phyloP scores from a whole-genome alignment of 495 filamentous ascomycete species.

The Bryoglossum gracile region DNA sequence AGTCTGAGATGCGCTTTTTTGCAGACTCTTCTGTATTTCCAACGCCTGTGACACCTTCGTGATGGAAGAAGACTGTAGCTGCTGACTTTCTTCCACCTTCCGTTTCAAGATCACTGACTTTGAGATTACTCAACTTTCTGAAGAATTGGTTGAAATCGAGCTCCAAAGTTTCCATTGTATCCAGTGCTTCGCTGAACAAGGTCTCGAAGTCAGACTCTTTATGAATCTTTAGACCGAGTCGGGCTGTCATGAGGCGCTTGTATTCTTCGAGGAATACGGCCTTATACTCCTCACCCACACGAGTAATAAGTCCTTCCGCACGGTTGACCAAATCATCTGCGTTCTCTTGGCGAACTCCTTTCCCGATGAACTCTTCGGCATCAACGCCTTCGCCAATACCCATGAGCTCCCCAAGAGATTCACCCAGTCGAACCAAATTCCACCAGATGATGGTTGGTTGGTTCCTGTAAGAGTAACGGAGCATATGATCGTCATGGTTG shows the following conservation, averaged over 20 bases:
- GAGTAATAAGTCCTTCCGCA: slow-evolving; percentile 73
- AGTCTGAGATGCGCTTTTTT: slow-evolving; percentile 56
- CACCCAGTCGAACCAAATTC: slow-evolving; percentile 90
- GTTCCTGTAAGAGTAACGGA: slow-evolving; percentile 87
- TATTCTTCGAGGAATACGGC: slow-evolving; percentile 80
- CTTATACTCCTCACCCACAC: slow-evolving; percentile 77
- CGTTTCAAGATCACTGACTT: slow-evolving; percentile 50
- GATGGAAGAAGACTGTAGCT: slow-evolving; percentile 64
- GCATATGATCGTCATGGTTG: slow-evolving; percentile 86
- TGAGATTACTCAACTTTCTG: slow-evolving; percentile 57
- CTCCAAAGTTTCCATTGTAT: slow-evolving; percentile 68
- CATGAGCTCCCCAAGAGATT: slow-evolving; percentile 83
- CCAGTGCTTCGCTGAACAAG: slow-evolving; percentile 72
- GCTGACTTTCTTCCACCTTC: slow-evolving; percentile 48
- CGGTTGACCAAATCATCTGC: slow-evolving; percentile 63
- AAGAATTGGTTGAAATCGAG: slow-evolving; percentile 94
- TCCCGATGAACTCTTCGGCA: slow-evolving; percentile 55
- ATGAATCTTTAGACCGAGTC: slow-evolving; percentile 63
- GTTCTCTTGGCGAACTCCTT: slow-evolving; percentile 62
- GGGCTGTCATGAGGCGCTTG: slow-evolving; percentile 66
- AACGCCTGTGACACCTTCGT: slow-evolving; percentile 50
- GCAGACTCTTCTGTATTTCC: slow-evolving; percentile 49
- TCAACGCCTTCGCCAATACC: slow-evolving; percentile 65
- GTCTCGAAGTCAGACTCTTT: slow-evolving; percentile 67
- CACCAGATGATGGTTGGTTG: slow-evolving; percentile 97